Conservation (phyloP, 2,329 filamentous ascomycete species). For the Fusarium pseudograminearum region DNA sequence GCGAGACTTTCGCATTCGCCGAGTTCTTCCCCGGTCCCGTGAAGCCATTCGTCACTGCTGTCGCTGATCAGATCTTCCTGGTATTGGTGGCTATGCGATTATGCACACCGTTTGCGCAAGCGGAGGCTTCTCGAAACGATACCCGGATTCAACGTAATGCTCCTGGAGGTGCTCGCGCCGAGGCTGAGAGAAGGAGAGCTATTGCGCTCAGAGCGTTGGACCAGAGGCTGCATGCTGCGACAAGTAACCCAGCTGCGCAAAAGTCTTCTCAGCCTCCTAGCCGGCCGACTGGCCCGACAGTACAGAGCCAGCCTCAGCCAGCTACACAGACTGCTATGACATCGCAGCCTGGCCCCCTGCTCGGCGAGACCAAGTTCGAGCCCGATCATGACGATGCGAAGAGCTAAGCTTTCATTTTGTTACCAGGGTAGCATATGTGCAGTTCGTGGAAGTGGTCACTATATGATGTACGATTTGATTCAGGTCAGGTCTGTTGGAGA, state of each 20-base stretch:
- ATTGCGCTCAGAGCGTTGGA: constrained; percentile 92
- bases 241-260: constrained; percentile 59
- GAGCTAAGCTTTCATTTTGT: constrained; percentile 37
- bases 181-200: constrained; percentile 89
- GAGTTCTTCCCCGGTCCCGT: constrained; percentile 92
- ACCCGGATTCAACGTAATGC: constrained; percentile 64
- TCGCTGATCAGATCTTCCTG: constrained; percentile 77
- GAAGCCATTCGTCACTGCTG: constrained; percentile 79
- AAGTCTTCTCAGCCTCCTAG: constrained; percentile 52
- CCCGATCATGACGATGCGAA: constrained; percentile 68
- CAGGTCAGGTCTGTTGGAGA: not conserved
- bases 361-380: constrained; percentile 78
- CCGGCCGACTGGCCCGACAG: constrained; percentile 64
- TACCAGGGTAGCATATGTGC: not conserved
- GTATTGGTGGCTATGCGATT: constrained; percentile 80
- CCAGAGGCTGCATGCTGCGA: constrained; percentile 89
- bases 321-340: constrained; percentile 70
- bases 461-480: constrained; percentile 34
- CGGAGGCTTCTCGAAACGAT: constrained; percentile 81
- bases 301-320: constrained; percentile 68
- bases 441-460: constrained; percentile 8
- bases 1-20: constrained; percentile 94
- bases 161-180: constrained; percentile 81
- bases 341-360: constrained; percentile 64
- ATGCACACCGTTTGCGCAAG: constrained; percentile 86